Percentiles rank a stretch among this genome's conserved stretches.
Conservation (phyloP, 768 basidiomycete genomes). For the Phallus indusiatus region DNA sequence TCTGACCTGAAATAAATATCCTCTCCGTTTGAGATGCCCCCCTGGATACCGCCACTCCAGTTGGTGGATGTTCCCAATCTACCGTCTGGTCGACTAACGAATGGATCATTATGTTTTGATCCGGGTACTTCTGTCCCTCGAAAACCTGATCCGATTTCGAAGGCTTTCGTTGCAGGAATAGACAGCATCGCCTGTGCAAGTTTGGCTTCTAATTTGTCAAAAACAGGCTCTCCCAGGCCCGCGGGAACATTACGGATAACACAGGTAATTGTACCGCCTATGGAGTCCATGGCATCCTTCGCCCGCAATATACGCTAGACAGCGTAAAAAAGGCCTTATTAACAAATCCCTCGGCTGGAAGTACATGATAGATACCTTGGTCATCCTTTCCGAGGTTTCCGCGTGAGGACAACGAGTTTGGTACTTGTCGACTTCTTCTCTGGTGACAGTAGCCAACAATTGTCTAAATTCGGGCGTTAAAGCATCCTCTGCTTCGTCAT, state of each 20-base stretch:
- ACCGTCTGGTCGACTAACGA: conserved; percentile 56
- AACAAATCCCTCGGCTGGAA: background rate
- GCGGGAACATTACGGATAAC: conserved; percentile 85
- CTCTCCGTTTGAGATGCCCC: conserved; percentile 96
- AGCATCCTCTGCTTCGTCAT: conserved; percentile 58
- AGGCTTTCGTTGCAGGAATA: conserved; percentile 96
- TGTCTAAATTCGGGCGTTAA: conserved; percentile 75
- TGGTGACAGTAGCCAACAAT: conserved; percentile 68
- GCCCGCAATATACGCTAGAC: conserved; percentile 84
- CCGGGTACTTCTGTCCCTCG: conserved; percentile 90
- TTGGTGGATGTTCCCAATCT: conserved; percentile 79
- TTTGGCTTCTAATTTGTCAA: conserved; percentile 96
- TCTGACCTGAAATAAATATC: conserved; percentile 91
- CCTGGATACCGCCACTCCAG: conserved; percentile 96
- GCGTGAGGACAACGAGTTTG: conserved; percentile 83
- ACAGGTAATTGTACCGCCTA: conserved; percentile 97
- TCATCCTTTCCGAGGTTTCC: conserved; percentile 87
- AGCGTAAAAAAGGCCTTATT: background rate
- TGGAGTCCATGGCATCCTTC: conserved; percentile 85
- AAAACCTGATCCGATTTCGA: conserved; percentile 97
- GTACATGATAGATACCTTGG: conserved; percentile 44
- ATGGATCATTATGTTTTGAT: conserved; percentile 87
- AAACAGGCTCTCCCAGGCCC: conserved; percentile 94
- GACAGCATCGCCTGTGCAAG: conserved; percentile 98
- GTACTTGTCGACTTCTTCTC: conserved; percentile 83